Evolutionary conservation across 768 basidiomycete species (phyloP), one percentile per base, ranked within the genome.

Genomic region (Xerocomus brunneocitrinus): DNA sequence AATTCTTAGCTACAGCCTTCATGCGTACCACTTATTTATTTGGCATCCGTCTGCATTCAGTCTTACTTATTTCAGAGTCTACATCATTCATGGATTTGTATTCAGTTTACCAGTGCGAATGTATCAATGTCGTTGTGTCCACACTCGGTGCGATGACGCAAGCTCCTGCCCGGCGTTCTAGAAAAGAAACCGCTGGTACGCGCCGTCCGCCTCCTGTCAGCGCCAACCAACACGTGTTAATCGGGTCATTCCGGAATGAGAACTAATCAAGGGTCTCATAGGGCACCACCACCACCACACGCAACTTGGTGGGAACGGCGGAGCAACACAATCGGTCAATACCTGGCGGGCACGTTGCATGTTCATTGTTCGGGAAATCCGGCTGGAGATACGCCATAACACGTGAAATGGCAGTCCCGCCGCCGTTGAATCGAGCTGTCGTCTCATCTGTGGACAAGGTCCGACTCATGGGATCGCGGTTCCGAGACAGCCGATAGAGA

Each of bases 41-140:
- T 27, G 22, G 39, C 38, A 38, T 38, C 38, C 8, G 38, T 38
- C 38, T 38, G 38, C n/a, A 38, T 36, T 36, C 10, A 9, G 38
- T 38, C 38, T 38, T 19, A 38, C 38, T 38, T 38, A n/a, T 38
- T 19, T 19, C 38, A 38, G 38, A 38, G 38, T 32, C 12, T 32
- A 10, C 31, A 32, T 32, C 19, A 38, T 8, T n/a, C 38, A 38
- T 36, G 32, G 46, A 43, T 53, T 28, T 54, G 46, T 53, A 53
- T 40, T 50, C 35, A 16, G 38, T 52, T 31, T 45, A 35, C 51
- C 43, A 47, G 50, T 41, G 32, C 40, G 19, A 45, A 10, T 36
- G 43, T 36, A 47, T 52, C 19, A 27, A 39, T 40, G 34, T 41
- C 12, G n/a, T 22, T 16, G n/a, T 43, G 30, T 32, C 5, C 5